A percentile compares a stretch with the other conserved stretches of the same genome.
phyloP scores from a whole-genome alignment of 768 basidiomycete species.

The Suillus plorans region DNA sequence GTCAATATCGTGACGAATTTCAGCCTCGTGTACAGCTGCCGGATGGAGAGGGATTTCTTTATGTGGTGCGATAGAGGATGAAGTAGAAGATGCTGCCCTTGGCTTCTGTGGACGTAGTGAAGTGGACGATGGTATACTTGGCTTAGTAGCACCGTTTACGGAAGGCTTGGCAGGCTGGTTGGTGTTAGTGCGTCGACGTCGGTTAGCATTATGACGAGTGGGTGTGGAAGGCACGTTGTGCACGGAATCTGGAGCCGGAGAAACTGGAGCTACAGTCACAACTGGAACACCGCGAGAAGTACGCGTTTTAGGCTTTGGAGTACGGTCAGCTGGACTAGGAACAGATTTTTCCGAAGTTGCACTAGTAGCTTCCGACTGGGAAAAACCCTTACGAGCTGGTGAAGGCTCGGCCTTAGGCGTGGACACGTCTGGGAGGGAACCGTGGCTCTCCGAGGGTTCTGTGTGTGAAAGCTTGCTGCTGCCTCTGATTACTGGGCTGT shows the following conservation, averaged over 20 bases:
- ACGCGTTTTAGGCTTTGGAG: constrained; percentile 22
- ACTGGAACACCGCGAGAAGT: constrained; percentile 20
- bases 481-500: constrained; percentile 21
- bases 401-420: constrained; percentile 13
- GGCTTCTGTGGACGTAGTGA: constrained; percentile 38
- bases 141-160: constrained; percentile 15
- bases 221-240: constrained; percentile 31
- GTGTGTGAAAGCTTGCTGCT: constrained; percentile 16
- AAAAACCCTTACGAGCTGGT: constrained; percentile 17
- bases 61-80: constrained; percentile 30
- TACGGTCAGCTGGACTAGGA: constrained; percentile 20
- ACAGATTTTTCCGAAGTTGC: constrained; percentile 24
- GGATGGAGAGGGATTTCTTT: constrained; percentile 67
- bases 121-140: constrained; percentile 17
- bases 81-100: constrained; percentile 14
- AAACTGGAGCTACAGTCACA: constrained; percentile 20
- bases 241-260: constrained; percentile 19
- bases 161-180: constrained; percentile 35
- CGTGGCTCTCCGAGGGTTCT: constrained; percentile 19
- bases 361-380: constrained; percentile 18
- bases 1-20: constrained; percentile 65
- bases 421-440: constrained; percentile 20
- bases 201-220: constrained; percentile 43
- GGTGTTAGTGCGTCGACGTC: constrained; percentile 50
- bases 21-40: constrained; percentile 34